These are phyloP conservation scores for Globisporangium lucens DNA, from an alignment of 352 stramenopile genomes.

Conservation along the genomic window DNA sequence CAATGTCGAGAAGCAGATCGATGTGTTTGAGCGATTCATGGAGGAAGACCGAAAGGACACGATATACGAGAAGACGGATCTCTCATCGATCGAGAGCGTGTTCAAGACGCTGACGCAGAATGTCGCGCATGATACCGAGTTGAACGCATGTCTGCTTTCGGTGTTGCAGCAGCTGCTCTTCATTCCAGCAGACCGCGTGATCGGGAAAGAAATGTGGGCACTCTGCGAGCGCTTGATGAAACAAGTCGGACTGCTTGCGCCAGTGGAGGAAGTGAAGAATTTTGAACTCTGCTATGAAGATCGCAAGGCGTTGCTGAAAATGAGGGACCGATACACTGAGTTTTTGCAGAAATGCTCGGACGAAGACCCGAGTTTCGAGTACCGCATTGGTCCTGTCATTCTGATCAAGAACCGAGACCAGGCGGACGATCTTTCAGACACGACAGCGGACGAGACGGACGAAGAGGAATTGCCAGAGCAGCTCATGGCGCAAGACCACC, in stretches of 20 bases:
- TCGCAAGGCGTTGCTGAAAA: constrained; percentile 68
- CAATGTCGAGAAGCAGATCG: constrained; percentile 88
- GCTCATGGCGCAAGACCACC: constrained; percentile 54
- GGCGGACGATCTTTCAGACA: constrained; percentile 55
- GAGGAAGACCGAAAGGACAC: constrained; percentile 86
- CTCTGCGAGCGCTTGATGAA: constrained; percentile 75
- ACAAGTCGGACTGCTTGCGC: constrained; percentile 68
- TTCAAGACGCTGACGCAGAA: constrained; percentile 57
- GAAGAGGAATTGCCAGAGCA: constrained; percentile 44
- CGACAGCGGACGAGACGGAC: constrained; percentile 60
- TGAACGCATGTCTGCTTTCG: constrained; percentile 71
- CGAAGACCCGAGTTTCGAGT: constrained; percentile 63
- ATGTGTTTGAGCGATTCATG: constrained; percentile 88
- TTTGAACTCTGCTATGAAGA: constrained; percentile 82
- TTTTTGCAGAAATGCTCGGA: constrained; percentile 72
- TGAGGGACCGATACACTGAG: constrained; percentile 71
- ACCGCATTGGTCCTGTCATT: constrained; percentile 69
- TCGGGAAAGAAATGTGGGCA: constrained; percentile 88
- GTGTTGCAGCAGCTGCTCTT: constrained; percentile 86
- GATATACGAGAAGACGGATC: constrained; percentile 78
- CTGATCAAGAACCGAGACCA: constrained; percentile 73
- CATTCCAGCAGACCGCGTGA: constrained; percentile 72
- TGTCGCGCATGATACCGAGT: constrained; percentile 54
- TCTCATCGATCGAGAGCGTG: constrained; percentile 67
- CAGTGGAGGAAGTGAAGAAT: constrained; percentile 76